Conservation (phyloP, 805 yeast species). For the Clavispora phyllophila region DNA sequence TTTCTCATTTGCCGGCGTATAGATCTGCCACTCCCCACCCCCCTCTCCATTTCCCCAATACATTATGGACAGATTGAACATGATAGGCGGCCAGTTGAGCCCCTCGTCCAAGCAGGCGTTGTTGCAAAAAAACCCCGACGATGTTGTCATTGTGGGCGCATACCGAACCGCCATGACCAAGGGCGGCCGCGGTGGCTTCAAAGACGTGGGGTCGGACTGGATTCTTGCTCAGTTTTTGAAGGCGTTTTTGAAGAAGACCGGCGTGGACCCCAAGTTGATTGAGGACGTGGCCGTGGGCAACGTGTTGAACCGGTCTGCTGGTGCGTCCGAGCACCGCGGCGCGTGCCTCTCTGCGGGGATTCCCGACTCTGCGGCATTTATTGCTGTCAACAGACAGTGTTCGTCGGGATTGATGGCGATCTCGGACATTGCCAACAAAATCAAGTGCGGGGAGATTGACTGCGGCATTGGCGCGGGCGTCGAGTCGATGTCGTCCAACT, state of each 20-base stretch:
- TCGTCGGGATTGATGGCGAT: slow-evolving; percentile 91
- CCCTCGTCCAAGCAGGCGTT: slow-evolving; percentile 39
- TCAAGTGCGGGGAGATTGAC: slow-evolving; percentile 80
- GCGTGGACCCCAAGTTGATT: slow-evolving; percentile 47
- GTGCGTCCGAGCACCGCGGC: slow-evolving; percentile 92
- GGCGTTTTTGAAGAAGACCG: slow-evolving; percentile 52
- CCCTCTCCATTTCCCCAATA: not conserved
- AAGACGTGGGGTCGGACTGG: slow-evolving; percentile 78
- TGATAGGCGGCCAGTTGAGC: slow-evolving; percentile 39
- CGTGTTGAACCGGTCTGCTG: slow-evolving; percentile 88
- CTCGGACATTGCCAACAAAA: slow-evolving; percentile 85
- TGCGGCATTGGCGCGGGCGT: slow-evolving; percentile 91
- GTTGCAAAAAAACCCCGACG: slow-evolving; percentile 65
- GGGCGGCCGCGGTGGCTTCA: slow-evolving; percentile 83
- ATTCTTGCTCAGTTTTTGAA: slow-evolving; percentile 60
- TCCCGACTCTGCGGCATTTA: slow-evolving; percentile 72
- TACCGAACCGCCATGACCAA: slow-evolving; percentile 86
- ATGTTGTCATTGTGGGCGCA: slow-evolving; percentile 86
- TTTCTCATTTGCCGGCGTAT: not conserved
- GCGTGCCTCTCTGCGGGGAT: slow-evolving; percentile 89
- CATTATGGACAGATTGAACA: slow-evolving; percentile 43
- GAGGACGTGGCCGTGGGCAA: slow-evolving; percentile 90
- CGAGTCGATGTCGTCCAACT: slow-evolving; percentile 88
- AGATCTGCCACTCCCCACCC: slow-evolving; percentile 1
- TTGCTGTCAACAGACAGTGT: slow-evolving; percentile 89